Conservation (phyloP, 2,329 filamentous ascomycete genomes). For the Colletotrichum siamense region DNA sequence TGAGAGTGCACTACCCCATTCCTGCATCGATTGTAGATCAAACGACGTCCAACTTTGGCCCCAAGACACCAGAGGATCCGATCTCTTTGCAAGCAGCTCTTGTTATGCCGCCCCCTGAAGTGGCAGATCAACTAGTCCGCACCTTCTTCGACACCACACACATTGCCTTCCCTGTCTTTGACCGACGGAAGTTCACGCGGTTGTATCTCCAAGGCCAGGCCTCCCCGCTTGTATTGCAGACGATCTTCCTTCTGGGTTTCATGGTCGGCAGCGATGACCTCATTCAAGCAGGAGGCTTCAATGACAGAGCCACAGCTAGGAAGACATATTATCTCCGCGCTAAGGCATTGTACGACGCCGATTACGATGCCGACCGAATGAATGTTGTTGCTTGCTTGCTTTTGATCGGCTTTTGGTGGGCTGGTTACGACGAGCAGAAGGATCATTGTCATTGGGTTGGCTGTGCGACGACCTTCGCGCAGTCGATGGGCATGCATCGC, state of each 20-base stretch:
- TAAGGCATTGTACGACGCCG: slow-evolving; percentile 15
- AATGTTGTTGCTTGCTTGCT: neutral
- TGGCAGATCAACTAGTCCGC: neutral
- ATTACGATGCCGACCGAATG: neutral
- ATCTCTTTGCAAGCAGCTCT: neutral
- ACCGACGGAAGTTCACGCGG: neutral
- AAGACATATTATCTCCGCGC: neutral
- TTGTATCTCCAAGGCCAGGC: neutral
- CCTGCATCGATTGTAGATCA: neutral
- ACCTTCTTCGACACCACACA: neutral
- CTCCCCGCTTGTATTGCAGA: neutral
- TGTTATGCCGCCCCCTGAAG: neutral
- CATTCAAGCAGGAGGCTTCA: neutral
- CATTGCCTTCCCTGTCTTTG: neutral
- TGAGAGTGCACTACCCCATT: slow-evolving; percentile 2
- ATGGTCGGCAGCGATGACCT: slow-evolving; percentile 3
- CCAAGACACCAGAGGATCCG: neutral
- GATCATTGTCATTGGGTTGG: slow-evolving; percentile 12
- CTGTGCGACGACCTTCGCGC: slow-evolving; percentile 10
- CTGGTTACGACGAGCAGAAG: slow-evolving; percentile 2
- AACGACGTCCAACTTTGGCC: neutral
- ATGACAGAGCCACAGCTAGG: neutral
- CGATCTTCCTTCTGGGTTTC: neutral
- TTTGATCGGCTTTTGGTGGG: slow-evolving; percentile 16
- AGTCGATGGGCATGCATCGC: slow-evolving; percentile 11